A percentile compares a stretch with the other conserved stretches of the same genome.
phyloP scores from a whole-genome alignment of 2,329 filamentous ascomycete genomes.

The Fusarium sp. region DNA sequence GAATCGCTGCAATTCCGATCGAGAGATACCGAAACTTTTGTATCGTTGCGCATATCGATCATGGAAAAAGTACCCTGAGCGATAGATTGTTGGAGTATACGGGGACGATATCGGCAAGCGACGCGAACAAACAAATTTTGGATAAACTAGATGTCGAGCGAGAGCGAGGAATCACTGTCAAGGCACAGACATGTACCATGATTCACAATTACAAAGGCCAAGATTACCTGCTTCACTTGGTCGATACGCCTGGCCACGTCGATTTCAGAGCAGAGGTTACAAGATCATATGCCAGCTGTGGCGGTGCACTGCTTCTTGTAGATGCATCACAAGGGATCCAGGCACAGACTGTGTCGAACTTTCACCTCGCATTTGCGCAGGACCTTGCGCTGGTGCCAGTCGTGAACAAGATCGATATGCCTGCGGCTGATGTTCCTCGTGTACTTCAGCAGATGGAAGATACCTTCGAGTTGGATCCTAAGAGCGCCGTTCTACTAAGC shows the following conservation, averaged over 20 bases:
- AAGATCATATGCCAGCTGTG: slow-evolving; percentile 94
- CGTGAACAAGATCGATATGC: slow-evolving; percentile 96
- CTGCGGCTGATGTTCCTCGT: slow-evolving; percentile 86
- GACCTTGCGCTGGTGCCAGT: slow-evolving; percentile 88
- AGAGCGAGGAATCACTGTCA: slow-evolving; percentile 96
- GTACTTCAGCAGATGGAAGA: slow-evolving; percentile 87
- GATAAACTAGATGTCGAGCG: slow-evolving; percentile 98
- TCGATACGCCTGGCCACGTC: slow-evolving; percentile 97
- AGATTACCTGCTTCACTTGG: slow-evolving; percentile 93
- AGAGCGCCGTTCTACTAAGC: slow-evolving; percentile 78
- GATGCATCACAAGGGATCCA: slow-evolving; percentile 97
- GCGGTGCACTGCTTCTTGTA: slow-evolving; percentile 89
- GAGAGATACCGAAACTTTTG: slow-evolving; percentile 93
- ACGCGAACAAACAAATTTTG: slow-evolving; percentile 90
- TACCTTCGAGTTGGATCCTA: slow-evolving; percentile 87
- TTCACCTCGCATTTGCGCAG: slow-evolving; percentile 96
- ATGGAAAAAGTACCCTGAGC: slow-evolving; percentile 96
- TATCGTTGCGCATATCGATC: slow-evolving; percentile 98
- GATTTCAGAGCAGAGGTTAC: slow-evolving; percentile 98
- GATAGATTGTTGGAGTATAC: slow-evolving; percentile 94
- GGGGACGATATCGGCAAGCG: slow-evolving; percentile 86
- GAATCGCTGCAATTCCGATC: slow-evolving; percentile 81
- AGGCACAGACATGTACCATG: slow-evolving; percentile 99
- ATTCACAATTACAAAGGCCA: slow-evolving; percentile 86
- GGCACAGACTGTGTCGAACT: slow-evolving; percentile 98